Base-by-base conservation (phyloP, 1,139 yeast genomes). In the Petasospora fabianii region DNA sequence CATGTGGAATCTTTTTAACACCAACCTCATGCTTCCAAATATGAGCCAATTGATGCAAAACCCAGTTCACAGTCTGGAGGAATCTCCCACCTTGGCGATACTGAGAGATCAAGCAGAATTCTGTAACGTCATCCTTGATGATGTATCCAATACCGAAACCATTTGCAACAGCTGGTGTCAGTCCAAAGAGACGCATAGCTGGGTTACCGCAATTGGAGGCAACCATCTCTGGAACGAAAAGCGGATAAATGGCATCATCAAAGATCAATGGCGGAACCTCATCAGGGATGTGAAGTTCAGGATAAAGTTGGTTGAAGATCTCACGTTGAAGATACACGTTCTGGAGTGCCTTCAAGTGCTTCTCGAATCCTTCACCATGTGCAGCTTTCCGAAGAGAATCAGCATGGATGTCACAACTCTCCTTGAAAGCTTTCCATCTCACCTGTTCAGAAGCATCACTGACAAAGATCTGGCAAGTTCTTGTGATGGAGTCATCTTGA, bases 111-210 rank as follows among this genome's bases (percentile, higher is more conserved):
- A 71, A 66, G 22, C 75, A 73, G 36, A 82, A 65, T n/a, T 86
- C 78, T 19, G 84, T 70, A 16, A 71, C 71, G 50, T 81, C 87
- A 43, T 72, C 73, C 56, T 83, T 85, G 41, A 83, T 73, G 32
- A 82, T 80, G 54, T 84, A 84, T 0, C 90, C 92, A 32, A 83
- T 70, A 12, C 90, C 92, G 58, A 80, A 83, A 0, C 94, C 94
- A 49, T 79, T 79, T 36, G 84, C 78, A 18, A 73, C 68, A 0
- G 87, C 85, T 2, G 92, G 94, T 0, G 90, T 81, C 21, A 84
- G 74, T 7, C 92, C 92, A 65, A 84, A 84, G 14, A 80, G 64
- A 34, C 75, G 73, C 48, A 84, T 69, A 0, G 92, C 87, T 11
- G 87, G 84, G 54, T 82, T 84, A 15, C 94, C 94, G 64, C 94